phyloP scores from a whole-genome alignment of 768 basidiomycete genomes.

The Leucosporidium creatinivorum region DNA sequence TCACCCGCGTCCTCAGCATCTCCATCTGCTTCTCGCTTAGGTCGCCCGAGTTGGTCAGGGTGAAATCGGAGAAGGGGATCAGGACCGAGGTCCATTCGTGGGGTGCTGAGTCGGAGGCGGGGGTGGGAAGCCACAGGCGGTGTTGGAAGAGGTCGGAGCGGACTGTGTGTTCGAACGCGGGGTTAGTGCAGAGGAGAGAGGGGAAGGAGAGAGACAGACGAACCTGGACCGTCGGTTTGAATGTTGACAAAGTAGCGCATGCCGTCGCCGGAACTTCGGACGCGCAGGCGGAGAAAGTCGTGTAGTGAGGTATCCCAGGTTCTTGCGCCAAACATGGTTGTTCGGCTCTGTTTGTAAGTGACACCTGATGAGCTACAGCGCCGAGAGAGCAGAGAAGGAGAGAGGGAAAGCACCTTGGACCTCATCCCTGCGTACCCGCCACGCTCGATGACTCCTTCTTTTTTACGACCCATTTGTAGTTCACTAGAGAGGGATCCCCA shows the following conservation, averaged over 20 bases:
- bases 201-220: constrained; percentile 9
- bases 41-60: constrained; percentile 47
- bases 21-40: constrained; percentile 56
- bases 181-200: neutral
- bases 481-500: constrained; percentile 71
- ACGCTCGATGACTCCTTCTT: constrained; percentile 43
- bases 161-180: constrained; percentile 43
- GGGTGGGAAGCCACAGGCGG: constrained; percentile 62
- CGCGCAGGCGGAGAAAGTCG: constrained; percentile 68
- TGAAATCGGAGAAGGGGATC: constrained; percentile 61
- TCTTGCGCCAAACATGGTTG: constrained; percentile 79
- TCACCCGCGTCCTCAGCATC: constrained; percentile 68
- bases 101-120: constrained; percentile 38
- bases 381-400: neutral
- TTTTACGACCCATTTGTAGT: constrained; percentile 42
- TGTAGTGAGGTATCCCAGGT: constrained; percentile 77
- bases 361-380: neutral
- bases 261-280: constrained; percentile 52
- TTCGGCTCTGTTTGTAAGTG: constrained; percentile 51
- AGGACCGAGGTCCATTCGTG: constrained; percentile 70
- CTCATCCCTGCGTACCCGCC: constrained; percentile 88
- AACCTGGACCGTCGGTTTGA: constrained; percentile 66
- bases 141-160: constrained; percentile 92
- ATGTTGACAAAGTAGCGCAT: constrained; percentile 88
- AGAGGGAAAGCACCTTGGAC: constrained; percentile 54